phyloP scores from a whole-genome alignment of 202 grass and related monocot species.

The Carex arenaria region DNA sequence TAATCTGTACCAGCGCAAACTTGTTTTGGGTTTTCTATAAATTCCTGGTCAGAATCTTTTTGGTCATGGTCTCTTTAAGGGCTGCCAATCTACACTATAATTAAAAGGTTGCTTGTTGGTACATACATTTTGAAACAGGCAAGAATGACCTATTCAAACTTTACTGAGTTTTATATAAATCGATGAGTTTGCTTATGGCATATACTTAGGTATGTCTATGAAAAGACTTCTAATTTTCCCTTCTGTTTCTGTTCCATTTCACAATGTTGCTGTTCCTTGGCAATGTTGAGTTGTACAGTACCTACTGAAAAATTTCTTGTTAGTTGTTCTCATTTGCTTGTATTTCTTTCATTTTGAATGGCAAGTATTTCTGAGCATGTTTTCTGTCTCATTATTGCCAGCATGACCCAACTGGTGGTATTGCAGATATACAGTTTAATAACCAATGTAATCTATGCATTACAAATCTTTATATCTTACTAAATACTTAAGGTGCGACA shows the following conservation, averaged over 20 bases:
- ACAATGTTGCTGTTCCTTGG: not conserved
- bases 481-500: constrained; percentile 69
- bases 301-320: not conserved
- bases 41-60: not conserved
- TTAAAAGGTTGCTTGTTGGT: not conserved
- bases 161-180: not conserved
- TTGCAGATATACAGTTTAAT: not conserved
- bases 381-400: not conserved
- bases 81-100: not conserved
- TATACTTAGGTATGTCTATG: not conserved
- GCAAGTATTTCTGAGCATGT: not conserved
- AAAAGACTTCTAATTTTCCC: not conserved
- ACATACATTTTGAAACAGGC: not conserved
- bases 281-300: not conserved
- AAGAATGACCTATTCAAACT: not conserved
- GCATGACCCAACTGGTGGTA: not conserved
- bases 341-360: not conserved
- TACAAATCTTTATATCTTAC: not conserved
- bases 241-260: not conserved
- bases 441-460: not conserved
- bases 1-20: not conserved
- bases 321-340: not conserved
- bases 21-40: not conserved
- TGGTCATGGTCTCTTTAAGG: not conserved
- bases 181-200: not conserved